A percentile compares a stretch with the other conserved stretches of the same genome.
phyloP scores from a whole-genome alignment of 495 filamentous ascomycete genomes.

The Xylaria grammica region DNA sequence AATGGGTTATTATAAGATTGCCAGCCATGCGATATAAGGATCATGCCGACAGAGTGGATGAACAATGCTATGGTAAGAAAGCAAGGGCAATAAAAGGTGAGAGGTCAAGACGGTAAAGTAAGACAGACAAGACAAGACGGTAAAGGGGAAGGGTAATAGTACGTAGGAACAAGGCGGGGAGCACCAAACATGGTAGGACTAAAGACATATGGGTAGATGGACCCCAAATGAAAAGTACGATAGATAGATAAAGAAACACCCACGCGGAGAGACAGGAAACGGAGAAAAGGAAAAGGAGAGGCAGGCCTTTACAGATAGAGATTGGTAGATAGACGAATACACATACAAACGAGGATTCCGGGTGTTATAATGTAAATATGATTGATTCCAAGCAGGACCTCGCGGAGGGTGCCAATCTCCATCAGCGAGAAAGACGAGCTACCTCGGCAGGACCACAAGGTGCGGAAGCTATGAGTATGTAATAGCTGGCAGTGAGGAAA shows the following conservation, averaged over 20 bases:
- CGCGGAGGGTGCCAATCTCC: not conserved
- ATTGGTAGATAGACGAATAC: not conserved
- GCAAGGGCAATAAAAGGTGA: too few relatives aligned
- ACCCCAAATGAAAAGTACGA: too few relatives aligned
- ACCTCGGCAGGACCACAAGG: not conserved
- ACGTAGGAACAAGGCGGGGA: slow-evolving; percentile 4
- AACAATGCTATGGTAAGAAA: not conserved
- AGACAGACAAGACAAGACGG: too few relatives aligned
- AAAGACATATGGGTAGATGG: not conserved
- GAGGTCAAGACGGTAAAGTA: too few relatives aligned
- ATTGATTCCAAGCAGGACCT: not conserved
- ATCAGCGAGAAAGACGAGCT: not conserved
- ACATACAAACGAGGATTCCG: not conserved
- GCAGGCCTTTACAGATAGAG: not conserved
- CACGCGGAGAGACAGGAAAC: too few relatives aligned
- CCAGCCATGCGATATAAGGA: not conserved
- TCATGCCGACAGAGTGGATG: not conserved
- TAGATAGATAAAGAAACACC: too few relatives aligned
- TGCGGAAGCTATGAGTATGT: not conserved
- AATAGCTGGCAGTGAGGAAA: not conserved
- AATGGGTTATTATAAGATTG: not conserved
- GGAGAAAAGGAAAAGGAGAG: not conserved
- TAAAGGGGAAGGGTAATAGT: not conserved
- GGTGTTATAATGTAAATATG: not conserved
- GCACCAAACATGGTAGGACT: slow-evolving; percentile 11